Conservation (phyloP, 306 rosid genomes). For the Pyrus communis region DNA sequence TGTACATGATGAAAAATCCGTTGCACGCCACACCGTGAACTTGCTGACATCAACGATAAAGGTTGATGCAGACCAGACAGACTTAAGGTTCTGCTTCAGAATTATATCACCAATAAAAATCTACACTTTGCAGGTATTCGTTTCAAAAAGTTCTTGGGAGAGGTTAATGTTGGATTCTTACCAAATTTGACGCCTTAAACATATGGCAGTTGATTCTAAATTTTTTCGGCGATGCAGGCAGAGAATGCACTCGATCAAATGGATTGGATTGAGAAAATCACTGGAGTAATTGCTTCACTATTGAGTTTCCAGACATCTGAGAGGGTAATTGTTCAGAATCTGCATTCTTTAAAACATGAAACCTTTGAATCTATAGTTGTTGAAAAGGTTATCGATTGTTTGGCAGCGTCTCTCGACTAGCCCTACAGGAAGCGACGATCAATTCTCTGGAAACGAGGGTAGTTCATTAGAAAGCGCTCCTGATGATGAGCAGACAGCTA, state of each 20-base stretch:
- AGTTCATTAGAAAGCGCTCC: constrained; percentile 19
- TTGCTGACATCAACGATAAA: constrained; percentile 75
- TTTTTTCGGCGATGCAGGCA: constrained; percentile 43
- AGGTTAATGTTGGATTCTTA: not conserved
- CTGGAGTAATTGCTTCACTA: constrained; percentile 71
- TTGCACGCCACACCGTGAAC: constrained; percentile 67
- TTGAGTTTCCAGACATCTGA: constrained; percentile 59
- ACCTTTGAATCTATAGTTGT: constrained; percentile 15
- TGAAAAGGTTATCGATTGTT: constrained; percentile 20
- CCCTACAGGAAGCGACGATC: constrained; percentile 20
- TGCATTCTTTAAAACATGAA: not conserved
- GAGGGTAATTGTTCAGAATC: constrained; percentile 28
- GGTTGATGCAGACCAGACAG: constrained; percentile 73
- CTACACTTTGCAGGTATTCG: constrained; percentile 69
- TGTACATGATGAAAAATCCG: constrained; percentile 64
- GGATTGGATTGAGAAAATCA: constrained; percentile 88
- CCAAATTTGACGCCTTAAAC: not conserved
- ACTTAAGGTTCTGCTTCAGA: constrained; percentile 85
- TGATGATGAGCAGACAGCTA: constrained; percentile 18
- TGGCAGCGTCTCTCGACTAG: constrained; percentile 44
- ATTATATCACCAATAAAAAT: constrained; percentile 67
- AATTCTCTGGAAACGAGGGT: constrained; percentile 14
- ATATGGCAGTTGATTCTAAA: not conserved
- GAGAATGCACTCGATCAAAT: constrained; percentile 76
- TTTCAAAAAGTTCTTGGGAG: not conserved